phyloP scores from a whole-genome alignment of 352 stramenopile genomes.

The Globisporangium parvum region DNA sequence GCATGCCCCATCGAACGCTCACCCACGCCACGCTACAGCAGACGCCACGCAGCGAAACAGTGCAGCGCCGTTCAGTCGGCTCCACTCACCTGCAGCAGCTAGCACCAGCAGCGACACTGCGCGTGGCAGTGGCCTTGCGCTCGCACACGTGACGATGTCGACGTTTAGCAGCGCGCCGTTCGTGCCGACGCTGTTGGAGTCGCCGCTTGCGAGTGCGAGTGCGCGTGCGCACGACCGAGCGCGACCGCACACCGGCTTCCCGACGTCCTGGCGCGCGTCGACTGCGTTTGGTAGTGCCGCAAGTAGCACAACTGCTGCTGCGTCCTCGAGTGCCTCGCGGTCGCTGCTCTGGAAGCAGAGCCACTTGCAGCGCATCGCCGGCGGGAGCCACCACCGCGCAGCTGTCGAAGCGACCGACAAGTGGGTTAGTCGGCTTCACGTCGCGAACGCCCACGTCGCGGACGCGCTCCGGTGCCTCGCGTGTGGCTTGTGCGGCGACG shows the following conservation, averaged over 20 bases:
- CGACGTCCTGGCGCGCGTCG: conserved; percentile 13
- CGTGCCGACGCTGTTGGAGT: conserved; percentile 1
- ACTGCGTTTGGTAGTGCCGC: not conserved
- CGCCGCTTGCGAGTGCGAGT: not conserved
- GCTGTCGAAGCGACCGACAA: conserved; percentile 28
- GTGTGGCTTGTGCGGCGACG: conserved; percentile 70
- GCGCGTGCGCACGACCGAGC: conserved; percentile 6
- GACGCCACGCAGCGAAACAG: too few species aligned
- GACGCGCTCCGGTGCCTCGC: conserved; percentile 48
- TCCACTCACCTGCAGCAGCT: not conserved
- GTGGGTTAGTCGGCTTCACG: conserved; percentile 35
- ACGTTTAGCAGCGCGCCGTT: not conserved
- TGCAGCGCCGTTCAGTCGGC: too few species aligned
- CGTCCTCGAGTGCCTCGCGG: conserved; percentile 4
- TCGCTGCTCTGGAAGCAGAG: conserved; percentile 37
- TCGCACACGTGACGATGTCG: not conserved
- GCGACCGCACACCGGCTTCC: conserved; percentile 7
- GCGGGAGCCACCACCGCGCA: conserved; percentile 3
- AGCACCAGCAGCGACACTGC: not conserved
- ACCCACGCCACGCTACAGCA: too few species aligned
- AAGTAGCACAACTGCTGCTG: not conserved
- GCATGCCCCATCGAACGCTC: too few species aligned
- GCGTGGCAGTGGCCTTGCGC: not conserved
- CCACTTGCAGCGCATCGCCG: conserved; percentile 12
- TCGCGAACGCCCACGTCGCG: conserved; percentile 32